Conservation (phyloP, 1,139 yeast genomes). For the Geotrichum cucujoidarum region DNA sequence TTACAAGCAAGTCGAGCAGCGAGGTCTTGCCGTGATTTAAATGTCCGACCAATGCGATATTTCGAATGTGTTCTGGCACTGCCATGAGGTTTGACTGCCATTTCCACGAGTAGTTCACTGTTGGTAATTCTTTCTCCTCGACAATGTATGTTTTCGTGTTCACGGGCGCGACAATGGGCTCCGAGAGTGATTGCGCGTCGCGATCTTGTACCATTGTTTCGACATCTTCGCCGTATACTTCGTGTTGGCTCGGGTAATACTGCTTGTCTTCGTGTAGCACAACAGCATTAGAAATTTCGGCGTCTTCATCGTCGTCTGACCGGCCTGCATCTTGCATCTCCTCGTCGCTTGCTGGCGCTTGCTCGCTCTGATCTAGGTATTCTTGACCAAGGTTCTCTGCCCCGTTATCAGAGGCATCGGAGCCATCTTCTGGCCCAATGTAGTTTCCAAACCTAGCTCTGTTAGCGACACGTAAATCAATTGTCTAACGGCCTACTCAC, state of each 20-base stretch:
- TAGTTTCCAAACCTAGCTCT: constrained; percentile 58
- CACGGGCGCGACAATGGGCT: constrained; percentile 64
- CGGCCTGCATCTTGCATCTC: constrained; percentile 10
- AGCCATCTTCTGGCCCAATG: constrained; percentile 43
- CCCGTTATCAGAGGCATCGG: constrained; percentile 15
- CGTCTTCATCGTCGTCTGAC: constrained; percentile 10
- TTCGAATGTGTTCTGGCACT: constrained; percentile 65
- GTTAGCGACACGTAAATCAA: too few species aligned
- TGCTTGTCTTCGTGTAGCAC: constrained; percentile 46
- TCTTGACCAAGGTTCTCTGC: constrained; percentile 14
- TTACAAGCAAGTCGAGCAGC: constrained; percentile 62
- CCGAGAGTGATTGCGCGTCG: constrained; percentile 51
- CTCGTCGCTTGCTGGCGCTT: constrained; percentile 13
- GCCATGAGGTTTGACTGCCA: constrained; percentile 51
- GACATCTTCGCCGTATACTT: constrained; percentile 53
- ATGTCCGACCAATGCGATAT: constrained; percentile 77
- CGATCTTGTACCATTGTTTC: constrained; percentile 57
- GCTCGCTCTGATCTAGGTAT: constrained; percentile 18
- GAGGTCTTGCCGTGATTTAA: constrained; percentile 86
- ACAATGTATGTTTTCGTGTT: constrained; percentile 44
- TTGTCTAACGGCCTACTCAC: too few species aligned
- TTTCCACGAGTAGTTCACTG: constrained; percentile 55
- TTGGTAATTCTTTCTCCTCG: constrained; percentile 54
- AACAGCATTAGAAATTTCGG: constrained; percentile 26
- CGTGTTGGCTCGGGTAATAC: constrained; percentile 42